Conservation (phyloP, 805 yeast species). For the Saccharomyces kudriavzevii region DNA sequence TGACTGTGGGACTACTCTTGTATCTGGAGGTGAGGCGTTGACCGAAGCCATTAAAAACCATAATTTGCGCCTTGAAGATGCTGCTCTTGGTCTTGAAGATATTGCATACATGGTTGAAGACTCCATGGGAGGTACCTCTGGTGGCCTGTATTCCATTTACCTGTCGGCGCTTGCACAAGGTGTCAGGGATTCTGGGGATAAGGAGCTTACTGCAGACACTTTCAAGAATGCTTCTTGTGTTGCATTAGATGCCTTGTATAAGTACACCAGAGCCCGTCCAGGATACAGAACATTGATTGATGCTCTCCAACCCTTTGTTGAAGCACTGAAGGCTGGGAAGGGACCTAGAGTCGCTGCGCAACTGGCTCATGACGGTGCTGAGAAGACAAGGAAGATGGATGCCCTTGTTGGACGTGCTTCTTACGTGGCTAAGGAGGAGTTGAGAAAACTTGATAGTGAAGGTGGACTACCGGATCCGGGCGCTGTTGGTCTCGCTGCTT, state of each 20-base stretch:
- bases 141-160: slow-evolving; percentile 78
- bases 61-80: slow-evolving; percentile 19
- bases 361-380: slow-evolving; percentile 67
- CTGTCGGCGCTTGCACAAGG: slow-evolving; percentile 58
- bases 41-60: slow-evolving; percentile 10
- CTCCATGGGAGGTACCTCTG: slow-evolving; percentile 89
- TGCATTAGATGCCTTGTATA: slow-evolving; percentile 63
- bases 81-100: slow-evolving; percentile 44
- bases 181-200: slow-evolving; percentile 12
- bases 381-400: slow-evolving; percentile 55
- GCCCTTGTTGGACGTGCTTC: slow-evolving; percentile 88
- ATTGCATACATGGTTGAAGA: slow-evolving; percentile 74
- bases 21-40: slow-evolving; percentile 39
- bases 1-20: slow-evolving; percentile 81
- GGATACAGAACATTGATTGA: slow-evolving; percentile 84
- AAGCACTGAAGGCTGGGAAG: slow-evolving; percentile 39
- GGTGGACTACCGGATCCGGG: slow-evolving; percentile 75
- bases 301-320: slow-evolving; percentile 74
- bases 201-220: slow-evolving; percentile 19
- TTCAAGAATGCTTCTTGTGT: slow-evolving; percentile 37
- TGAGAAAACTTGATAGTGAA: slow-evolving; percentile 34
- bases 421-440: slow-evolving; percentile 55
- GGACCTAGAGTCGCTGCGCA: slow-evolving; percentile 50
- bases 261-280: slow-evolving; percentile 74
- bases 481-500: slow-evolving; percentile 65